Conservation (phyloP, 2,329 filamentous ascomycete species). For the Fusarium drepaniforme region DNA sequence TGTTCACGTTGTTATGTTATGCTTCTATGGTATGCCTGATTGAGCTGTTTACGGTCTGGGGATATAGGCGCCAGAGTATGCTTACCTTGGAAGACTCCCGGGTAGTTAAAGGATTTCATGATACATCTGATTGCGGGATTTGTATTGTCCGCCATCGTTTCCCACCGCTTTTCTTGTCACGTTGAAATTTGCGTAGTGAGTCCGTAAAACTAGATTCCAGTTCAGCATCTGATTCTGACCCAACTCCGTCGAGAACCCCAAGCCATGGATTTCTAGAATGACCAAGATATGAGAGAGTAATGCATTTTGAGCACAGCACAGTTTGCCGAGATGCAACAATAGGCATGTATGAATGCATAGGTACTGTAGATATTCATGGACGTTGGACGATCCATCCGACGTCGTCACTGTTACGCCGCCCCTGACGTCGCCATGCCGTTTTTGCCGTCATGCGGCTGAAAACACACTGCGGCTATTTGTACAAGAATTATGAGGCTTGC, state of each 20-base stretch:
- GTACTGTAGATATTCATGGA: not conserved
- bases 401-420: not conserved
- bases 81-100: not conserved
- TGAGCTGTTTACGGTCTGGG: not conserved
- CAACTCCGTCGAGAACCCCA: not conserved
- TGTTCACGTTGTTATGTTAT: not conserved
- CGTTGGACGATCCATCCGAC: not conserved
- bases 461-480: not conserved
- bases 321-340: no score
- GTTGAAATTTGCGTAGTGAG: not conserved
- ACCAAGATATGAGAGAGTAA: not conserved
- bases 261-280: not conserved
- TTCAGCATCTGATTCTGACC: no score
- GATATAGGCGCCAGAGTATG: not conserved
- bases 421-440: not conserved
- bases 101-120: not conserved
- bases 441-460: not conserved
- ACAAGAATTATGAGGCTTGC: not conserved
- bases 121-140: not conserved
- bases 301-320: not conserved
- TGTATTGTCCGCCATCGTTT: not conserved
- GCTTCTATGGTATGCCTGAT: not conserved
- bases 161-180: not conserved
- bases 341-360: not conserved
- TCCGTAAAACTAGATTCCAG: not conserved